A percentile compares a stretch with the other conserved stretches of the same genome.
Conservation (phyloP, 768 basidiomycete species). For the Mycena galopus region DNA sequence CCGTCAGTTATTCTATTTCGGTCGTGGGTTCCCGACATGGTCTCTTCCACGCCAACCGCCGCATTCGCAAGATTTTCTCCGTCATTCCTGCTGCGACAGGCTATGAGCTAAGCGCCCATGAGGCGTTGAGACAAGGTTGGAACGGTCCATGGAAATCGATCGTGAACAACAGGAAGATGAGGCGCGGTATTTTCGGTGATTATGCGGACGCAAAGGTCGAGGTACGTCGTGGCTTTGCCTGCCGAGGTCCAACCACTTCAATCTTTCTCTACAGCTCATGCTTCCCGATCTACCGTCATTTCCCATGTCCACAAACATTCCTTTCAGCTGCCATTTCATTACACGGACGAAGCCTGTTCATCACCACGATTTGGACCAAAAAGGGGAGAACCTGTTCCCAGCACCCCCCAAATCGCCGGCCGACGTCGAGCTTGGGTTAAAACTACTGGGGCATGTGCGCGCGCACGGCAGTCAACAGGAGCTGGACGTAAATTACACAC, state of each 20-base stretch:
- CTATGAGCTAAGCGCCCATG: slow-evolving; percentile 11
- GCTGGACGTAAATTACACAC: slow-evolving; percentile 12
- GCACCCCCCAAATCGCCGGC: slow-evolving; percentile 27
- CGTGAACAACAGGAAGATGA: slow-evolving; percentile 16
- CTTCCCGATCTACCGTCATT: slow-evolving; percentile 31
- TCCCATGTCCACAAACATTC: slow-evolving; percentile 27
- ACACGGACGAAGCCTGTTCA: slow-evolving; percentile 33
- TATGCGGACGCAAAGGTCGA: slow-evolving; percentile 30
- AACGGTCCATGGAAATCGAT: slow-evolving; percentile 21
- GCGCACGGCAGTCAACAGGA: background rate
- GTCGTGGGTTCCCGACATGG: slow-evolving; percentile 28
- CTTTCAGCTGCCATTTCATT: slow-evolving; percentile 29
- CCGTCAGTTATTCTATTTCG: slow-evolving; percentile 27
- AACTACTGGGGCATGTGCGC: slow-evolving; percentile 23
- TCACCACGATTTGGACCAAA: slow-evolving; percentile 27
- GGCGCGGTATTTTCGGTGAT: slow-evolving; percentile 31
- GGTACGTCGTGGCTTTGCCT: background rate
- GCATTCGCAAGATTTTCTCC: slow-evolving; percentile 26
- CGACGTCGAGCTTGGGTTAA: slow-evolving; percentile 16
- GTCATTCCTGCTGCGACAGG: slow-evolving; percentile 22
- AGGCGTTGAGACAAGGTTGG: slow-evolving; percentile 20
- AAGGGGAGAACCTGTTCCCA: slow-evolving; percentile 36
- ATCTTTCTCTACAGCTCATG: slow-evolving; percentile 4
- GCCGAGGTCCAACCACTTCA: background rate
- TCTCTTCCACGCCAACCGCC: slow-evolving; percentile 25